Base-by-base conservation (phyloP, 805 yeast species). In the Metschnikowia aberdeeniae region DNA sequence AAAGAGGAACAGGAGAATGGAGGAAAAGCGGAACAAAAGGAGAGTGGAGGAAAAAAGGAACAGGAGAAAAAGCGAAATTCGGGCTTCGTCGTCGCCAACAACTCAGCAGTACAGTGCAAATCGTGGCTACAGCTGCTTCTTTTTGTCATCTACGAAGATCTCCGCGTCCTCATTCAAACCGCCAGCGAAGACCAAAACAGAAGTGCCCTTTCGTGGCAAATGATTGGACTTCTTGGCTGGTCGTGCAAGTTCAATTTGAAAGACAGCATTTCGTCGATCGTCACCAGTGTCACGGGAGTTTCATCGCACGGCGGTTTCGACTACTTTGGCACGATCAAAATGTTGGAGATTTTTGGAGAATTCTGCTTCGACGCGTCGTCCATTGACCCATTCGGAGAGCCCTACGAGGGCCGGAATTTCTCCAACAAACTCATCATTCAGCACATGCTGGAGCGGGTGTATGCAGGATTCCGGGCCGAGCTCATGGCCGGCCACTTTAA, bases 71-170 rank as follows among this genome's bases (percentile, higher is more conserved):
- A 17, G 17, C 17, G 17, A 11, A 43, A 33, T 0, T 3, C 31
- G 3, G 45, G 50, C 5, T 56, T 43, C 44, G 58, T 55, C 11
- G 63, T 61, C 2, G 53, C 59, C 44, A 52, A 57, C 27, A 43
- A 53, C 19, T 56, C 69, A 41, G 61, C 40, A 10, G 26, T 43
- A 20, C 41, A 80, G 30, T 86, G 95, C 61, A 92, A 84, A 58
- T 70, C 80, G 44, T 86, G 96, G 90, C 68, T 88, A 27, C 95
- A 87, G 52, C 82, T 82, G 56, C 66, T 87, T 41, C 84, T 87
- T 59, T 67, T 84, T 64, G 73, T 82, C 1, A 64, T 87, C 27
- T 86, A 81, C 58, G 90, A 85, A 48, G 89, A 84, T 54, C 63
- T 58, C 54, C 34, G 52, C 46, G 40, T 64, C 26, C 58, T 67